Evolutionary conservation across 805 yeast species (phyloP).

Genomic region (Candida orba): DNA sequence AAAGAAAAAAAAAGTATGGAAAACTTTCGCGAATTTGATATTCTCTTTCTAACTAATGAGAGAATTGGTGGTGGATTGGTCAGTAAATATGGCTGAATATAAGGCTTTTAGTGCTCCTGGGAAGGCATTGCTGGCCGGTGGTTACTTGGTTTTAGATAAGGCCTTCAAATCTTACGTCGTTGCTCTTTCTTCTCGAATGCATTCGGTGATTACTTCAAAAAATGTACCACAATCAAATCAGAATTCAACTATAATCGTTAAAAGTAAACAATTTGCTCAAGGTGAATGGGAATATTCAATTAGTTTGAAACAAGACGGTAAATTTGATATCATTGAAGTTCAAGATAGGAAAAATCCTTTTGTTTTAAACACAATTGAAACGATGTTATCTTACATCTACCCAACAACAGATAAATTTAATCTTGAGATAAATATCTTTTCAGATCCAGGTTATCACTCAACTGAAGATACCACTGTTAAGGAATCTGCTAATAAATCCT

Average conservation of each 20-base stretch:
- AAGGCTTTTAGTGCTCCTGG: conserved; percentile 87
- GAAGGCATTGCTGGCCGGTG: conserved; percentile 90
- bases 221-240: neutral
- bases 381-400: conserved; percentile 45
- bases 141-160: conserved; percentile 84
- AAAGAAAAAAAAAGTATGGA: neutral
- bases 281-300: conserved; percentile 63
- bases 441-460: conserved; percentile 89
- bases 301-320: neutral
- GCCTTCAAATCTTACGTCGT: conserved; percentile 69
- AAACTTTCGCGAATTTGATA: neutral
- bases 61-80: neutral
- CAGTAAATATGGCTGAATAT: neutral
- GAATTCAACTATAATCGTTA: conserved; percentile 31
- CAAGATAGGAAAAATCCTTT: conserved; percentile 57
- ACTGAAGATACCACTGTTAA: conserved; percentile 40
- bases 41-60: no score
- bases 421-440: conserved; percentile 51
- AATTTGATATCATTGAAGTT: conserved; percentile 21
- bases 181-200: conserved; percentile 87
- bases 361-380: conserved; percentile 52
- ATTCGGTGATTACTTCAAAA: conserved; percentile 44
- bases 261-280: conserved; percentile 69
- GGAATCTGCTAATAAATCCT: conserved; percentile 33
- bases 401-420: conserved; percentile 20